Evolutionary conservation across 257 asterid genomes (phyloP).

Genomic region (Solanum raphanifolium): DNA sequence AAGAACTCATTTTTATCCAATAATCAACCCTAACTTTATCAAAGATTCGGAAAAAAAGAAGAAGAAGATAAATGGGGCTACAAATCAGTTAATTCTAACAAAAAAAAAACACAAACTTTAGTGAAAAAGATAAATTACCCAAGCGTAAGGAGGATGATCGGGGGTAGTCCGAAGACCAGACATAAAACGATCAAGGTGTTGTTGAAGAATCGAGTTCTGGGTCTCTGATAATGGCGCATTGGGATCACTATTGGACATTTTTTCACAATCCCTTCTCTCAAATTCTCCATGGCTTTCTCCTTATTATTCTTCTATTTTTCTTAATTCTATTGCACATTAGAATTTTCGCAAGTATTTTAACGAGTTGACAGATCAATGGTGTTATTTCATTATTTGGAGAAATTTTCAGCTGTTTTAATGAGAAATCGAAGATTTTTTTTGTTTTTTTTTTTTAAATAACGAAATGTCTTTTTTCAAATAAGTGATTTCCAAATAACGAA

Average conservation of each 20-base stretch:
- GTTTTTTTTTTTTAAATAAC: no score
- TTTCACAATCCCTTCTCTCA: not conserved
- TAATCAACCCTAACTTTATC: fast-evolving
- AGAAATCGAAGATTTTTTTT: not conserved
- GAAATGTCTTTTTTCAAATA: no score
- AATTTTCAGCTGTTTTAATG: no score
- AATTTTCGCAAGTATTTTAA: no score
- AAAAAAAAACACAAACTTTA: no score
- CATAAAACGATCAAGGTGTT: not conserved
- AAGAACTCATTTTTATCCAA: not conserved
- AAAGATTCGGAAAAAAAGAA: no score
- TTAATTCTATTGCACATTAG: no score
- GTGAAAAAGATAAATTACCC: not conserved
- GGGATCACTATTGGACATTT: not conserved
- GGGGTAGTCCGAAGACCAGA: not conserved
- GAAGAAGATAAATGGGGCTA: not conserved
- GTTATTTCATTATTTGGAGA: no score
- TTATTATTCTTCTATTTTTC: no score
- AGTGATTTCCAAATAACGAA: not conserved
- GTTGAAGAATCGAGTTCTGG: not conserved
- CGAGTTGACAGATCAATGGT: no score
- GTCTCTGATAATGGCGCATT: not conserved
- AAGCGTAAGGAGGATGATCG: not conserved
- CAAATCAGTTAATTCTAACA: not conserved
- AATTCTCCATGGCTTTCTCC: not conserved